These are phyloP conservation scores for Ensete glaucum DNA, from an alignment of 176 grass and related monocot genomes.

Conservation along the genomic window DNA sequence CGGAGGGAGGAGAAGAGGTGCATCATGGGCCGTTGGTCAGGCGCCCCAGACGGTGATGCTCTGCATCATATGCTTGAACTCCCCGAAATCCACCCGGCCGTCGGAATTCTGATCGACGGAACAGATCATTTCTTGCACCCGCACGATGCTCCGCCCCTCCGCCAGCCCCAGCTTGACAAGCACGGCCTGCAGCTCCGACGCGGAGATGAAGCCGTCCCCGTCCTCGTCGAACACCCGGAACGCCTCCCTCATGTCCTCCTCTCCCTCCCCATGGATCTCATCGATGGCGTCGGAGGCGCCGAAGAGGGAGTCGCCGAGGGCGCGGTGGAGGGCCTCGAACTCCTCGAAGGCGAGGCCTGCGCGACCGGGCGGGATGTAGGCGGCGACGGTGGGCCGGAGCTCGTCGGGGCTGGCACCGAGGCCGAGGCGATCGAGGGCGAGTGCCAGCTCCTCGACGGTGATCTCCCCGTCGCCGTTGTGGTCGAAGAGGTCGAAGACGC, in stretches of 20 bases:
- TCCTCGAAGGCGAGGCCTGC: not conserved
- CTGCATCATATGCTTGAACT: conserved; percentile 2
- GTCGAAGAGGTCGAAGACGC: conserved; percentile 93
- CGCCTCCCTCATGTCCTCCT: conserved; percentile 2
- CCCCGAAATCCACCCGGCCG: conserved; percentile 4
- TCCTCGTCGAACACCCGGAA: conserved; percentile 5
- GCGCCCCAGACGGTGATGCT: not conserved
- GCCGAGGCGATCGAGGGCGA: conserved; percentile 67
- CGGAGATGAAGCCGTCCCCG: conserved; percentile 9
- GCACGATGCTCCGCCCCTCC: not conserved
- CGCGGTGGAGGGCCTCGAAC: conserved; percentile 1
- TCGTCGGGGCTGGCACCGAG: not conserved
- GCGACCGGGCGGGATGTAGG: not conserved
- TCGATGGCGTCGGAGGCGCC: not conserved
- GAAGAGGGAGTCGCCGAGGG: not conserved
- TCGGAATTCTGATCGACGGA: not conserved
- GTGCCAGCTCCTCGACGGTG: conserved; percentile 68
- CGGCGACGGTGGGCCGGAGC: not conserved
- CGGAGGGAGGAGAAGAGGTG: not conserved
- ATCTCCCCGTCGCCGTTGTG: conserved; percentile 84
- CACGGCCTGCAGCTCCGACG: not conserved
- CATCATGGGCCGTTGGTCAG: not conserved
- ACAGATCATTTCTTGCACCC: not conserved
- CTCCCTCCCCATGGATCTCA: not conserved
- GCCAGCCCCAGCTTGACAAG: not conserved